Base-by-base conservation (phyloP, 129 eudicot species). In the Heracleum sosnowskyi region DNA sequence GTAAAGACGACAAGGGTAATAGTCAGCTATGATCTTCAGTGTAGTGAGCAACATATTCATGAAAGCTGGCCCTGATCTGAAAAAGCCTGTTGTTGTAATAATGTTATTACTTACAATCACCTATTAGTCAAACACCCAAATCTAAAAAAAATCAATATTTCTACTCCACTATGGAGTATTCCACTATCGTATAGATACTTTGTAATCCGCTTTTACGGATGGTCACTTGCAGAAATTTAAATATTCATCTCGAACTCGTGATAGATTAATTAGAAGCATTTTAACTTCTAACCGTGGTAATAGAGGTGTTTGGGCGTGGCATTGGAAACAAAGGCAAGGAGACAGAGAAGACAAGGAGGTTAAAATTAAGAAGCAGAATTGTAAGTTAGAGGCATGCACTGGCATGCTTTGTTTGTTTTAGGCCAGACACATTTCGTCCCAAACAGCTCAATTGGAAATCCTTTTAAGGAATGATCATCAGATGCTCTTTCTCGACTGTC, bases 61-160 rank as follows among this genome's bases (percentile, higher is more conserved):
- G 70, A 96, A 96, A 86, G 91, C 97, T 86, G 99, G 85, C 4
- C 91, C 99, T 78, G 99, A 96, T 68, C 97, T 92, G 95, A 90
- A 92, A 92, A 92, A 89, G 95, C 99, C 99, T 96, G 97, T 75
- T 82, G 62, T 40, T 53, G 36, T 36, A 66, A 66, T 66, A 28
- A 66, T 66, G 39, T 66, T 4, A 28, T 31, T 31, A 66, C 2
- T 28, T 31, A 66, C 39, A 66, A 66, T 33, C 72, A 66, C 12
- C 20, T 1, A n/a, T 12, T 66, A 66, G 72, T 66, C 72, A 28
- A 66, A 29, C 16, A 31, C 20, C 72, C 39, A 13, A 8, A 66
- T 66, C 37, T 15, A 3, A 66, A 66, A 24, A 12, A 31, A 0
- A 33, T 66, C 5, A n/a, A 9, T n/a, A n/a, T 24, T 22, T 9